Base-by-base conservation (phyloP, 768 basidiomycete species). In the Gloeophyllum trabeum region DNA sequence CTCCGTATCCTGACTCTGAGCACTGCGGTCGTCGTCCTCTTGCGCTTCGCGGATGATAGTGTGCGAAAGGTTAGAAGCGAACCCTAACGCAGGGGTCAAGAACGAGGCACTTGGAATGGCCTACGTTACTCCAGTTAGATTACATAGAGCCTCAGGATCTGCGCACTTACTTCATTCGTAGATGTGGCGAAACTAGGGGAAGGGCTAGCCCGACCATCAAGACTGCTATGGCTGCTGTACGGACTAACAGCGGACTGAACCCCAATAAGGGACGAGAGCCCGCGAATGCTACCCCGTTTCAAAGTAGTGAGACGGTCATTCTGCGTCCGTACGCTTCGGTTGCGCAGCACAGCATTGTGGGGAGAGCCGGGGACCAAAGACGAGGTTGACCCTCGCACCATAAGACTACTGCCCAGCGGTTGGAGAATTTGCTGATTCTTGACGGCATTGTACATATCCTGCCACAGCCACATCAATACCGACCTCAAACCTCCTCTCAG, bases 381-480 rank as follows among this genome's bases (percentile, higher is more conserved):
- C 20, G 75, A 73, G 32, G 65, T 67, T 12, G 77, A 79, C 6
- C 70, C 53, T 35, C 77, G 69, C 41, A 54, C 47, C 38, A 53
- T 44, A 22, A 50, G 49, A 48, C 63, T 64, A 45, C 65, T 70
- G 45, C 67, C 71, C 21, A 81, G 60, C 1, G 92, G 92, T 48
- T 93, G 86, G 28, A 93, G 61, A 48, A 97, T 93, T 57, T 92
- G 87, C 51, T 92, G 86, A 30, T 70, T 76, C 64, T 93, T 92
- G 62, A 98, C 80, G 5, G 91, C 81, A 51, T 70, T 75, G 66
- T 92, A 99, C 73, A 99, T 94, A 54, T 99, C 96, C 88, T 93
- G 49, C 1, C 20, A 13, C 16, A 32, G 21, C 24, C 13, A 4
- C 19, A 39, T n/a, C 10, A 42, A 18, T 43, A 19, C 5, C n/a